These are phyloP conservation scores for Penicillium fimorum DNA, from an alignment of 495 filamentous ascomycete species.

Conservation along the genomic window DNA sequence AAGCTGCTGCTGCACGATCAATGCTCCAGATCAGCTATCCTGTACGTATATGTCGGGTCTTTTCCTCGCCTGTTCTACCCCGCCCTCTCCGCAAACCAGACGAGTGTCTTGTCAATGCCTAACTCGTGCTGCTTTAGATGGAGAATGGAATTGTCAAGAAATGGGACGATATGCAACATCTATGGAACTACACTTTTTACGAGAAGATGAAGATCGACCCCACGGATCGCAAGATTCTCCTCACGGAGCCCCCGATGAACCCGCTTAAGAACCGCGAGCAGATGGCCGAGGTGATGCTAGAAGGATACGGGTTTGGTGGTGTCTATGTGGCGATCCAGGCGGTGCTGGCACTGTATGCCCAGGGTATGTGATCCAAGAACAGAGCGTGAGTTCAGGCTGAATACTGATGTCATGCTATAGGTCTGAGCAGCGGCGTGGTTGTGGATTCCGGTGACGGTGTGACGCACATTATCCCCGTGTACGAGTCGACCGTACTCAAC, in stretches of 20 bases:
- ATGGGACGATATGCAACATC: constrained; percentile 99
- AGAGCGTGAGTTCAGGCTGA: not conserved
- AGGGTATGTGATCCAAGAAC: constrained; percentile 56
- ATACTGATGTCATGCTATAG: constrained; percentile 39
- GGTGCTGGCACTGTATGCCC: constrained; percentile 94
- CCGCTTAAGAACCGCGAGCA: constrained; percentile 91
- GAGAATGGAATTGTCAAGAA: constrained; percentile 99
- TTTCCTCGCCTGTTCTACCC: constrained; percentile 20
- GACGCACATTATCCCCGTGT: constrained; percentile 97
- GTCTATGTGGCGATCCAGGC: constrained; percentile 99
- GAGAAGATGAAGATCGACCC: constrained; percentile 95
- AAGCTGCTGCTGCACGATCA: constrained; percentile 89
- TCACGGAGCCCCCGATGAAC: constrained; percentile 98
- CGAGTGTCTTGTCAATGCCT: constrained; percentile 29
- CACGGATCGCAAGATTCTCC: constrained; percentile 90
- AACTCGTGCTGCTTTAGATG: constrained; percentile 59
- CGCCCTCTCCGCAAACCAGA: constrained; percentile 25
- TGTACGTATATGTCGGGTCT: constrained; percentile 46
- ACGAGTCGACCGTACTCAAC: constrained; percentile 95
- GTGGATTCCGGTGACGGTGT: constrained; percentile 98
- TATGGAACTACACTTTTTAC: constrained; percentile 98
- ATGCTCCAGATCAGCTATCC: constrained; percentile 98
- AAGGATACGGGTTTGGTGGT: constrained; percentile 91
- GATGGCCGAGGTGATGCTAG: constrained; percentile 99
- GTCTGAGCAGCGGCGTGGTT: constrained; percentile 92